Evolutionary conservation across 495 filamentous ascomycete genomes (phyloP), one percentile per base, ranked within the genome.

Genomic region (Aspergillus conjunctus): DNA sequence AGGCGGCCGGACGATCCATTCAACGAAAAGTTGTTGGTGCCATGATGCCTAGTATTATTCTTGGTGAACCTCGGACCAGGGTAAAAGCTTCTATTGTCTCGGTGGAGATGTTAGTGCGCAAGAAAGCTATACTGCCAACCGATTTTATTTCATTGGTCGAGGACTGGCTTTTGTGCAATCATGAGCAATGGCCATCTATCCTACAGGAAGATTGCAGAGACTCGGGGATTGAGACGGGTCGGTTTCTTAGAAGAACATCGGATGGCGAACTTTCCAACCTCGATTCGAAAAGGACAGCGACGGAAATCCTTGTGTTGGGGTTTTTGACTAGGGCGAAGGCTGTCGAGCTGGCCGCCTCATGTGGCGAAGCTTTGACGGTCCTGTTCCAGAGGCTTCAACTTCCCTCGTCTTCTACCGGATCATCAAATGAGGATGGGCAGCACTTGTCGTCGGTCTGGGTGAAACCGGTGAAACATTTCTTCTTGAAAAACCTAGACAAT

Each of bases 351-450:
- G 83, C 86, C 39, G 82, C 87, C 3, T 76, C 85, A 32, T 83
- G 85, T 31, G 88, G 89, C 12, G 86, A 88, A 57, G 71, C 88
- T 39, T 68, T 93, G 52, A 78, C 85, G 30, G 79, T 80, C 7
- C 75, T 88, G 26, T 80, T 90, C 18, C 66, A 79, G 73, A 68
- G 71, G 68, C 64, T 74, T 57, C 74, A 75, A 33, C 61, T 73
- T n/a, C 64, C 65, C 20, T 22, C 60, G 6, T 37, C 50, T 68
- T 63, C 73, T 49, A 60, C 58, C 6, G 58, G 69, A 18, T 56
- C 74, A 15, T 52, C 59, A 53, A 15, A 39, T 44, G 50, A 63
- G 33, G 37, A 56, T 1, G 11, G 45, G 18, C 43, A 57, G 18
- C 44, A 58, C 14, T 44, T 73, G 3, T 68, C 68, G 7, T 60